Evolutionary conservation across 805 yeast species (phyloP).

Genomic region (Yarrowia porcina): DNA sequence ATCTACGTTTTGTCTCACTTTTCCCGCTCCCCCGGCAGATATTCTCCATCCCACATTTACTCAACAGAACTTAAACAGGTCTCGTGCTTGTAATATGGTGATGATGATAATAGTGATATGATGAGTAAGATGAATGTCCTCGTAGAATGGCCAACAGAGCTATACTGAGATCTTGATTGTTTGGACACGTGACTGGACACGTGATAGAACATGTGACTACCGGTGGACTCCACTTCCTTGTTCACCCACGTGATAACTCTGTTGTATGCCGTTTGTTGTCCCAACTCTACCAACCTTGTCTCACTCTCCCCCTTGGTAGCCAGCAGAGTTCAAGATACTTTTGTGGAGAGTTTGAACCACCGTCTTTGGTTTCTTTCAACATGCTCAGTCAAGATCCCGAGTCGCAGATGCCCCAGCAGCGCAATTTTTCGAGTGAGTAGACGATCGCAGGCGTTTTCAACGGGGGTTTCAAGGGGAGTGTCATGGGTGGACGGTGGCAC

Average conservation of each 20-base stretch:
- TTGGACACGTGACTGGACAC: neutral
- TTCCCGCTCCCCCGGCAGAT: too few species aligned
- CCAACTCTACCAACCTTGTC: conserved; percentile 12
- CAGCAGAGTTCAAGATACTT: conserved; percentile 18
- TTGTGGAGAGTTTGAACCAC: conserved; percentile 10
- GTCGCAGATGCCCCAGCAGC: conserved; percentile 26
- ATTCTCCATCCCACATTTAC: neutral
- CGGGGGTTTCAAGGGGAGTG: too few species aligned
- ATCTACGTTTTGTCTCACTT: too few species aligned
- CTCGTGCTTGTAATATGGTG: too few species aligned
- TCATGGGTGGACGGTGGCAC: too few species aligned
- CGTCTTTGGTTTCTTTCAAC: conserved; percentile 17
- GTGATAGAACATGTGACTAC: too few species aligned
- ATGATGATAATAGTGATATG: too few species aligned
- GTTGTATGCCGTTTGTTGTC: neutral
- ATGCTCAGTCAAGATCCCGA: conserved; percentile 25
- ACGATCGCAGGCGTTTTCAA: too few species aligned
- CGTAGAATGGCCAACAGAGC: neutral
- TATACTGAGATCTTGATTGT: too few species aligned
- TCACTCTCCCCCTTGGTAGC: neutral
- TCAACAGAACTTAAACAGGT: neutral
- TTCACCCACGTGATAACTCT: neutral
- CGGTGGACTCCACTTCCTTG: too few species aligned
- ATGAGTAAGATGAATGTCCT: too few species aligned
- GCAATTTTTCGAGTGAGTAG: conserved; percentile 23